Evolutionary conservation across 169 alveolate genomes (phyloP), one percentile per base, ranked within the genome.

Genomic region (Perkinsus olseni): DNA sequence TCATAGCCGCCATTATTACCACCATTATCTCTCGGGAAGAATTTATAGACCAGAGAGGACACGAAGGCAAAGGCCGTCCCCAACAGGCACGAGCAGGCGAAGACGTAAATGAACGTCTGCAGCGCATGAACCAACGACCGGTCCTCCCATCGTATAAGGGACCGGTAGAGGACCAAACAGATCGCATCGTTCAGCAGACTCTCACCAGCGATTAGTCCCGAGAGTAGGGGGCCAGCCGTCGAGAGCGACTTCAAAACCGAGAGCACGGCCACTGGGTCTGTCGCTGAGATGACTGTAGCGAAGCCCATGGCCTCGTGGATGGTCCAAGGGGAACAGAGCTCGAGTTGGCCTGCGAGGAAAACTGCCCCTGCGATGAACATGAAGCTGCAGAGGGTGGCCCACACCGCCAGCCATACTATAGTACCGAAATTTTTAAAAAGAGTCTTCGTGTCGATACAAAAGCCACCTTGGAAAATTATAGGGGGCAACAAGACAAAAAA

Each of bases 231-330:
- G 38, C 38, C 38, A 17, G 62, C 36, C 39, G 90, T 39, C 17
- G 90, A 31, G 10, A 28, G 31, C 31, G 91, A 36, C 51, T 93
- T 92, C 92, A 94, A 94, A 62, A 93, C 91, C 91, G 94, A 91
- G 36, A 94, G 92, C 62, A 94, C 94, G 36, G 94, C 62, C 92
- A 94, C 96, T 28, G 96, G 96, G 48, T 94, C 96, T 0, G 96
- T 94, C 39, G 94, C 48, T 38, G 94, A 91, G 91, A 94, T 94
- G 45, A 94, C 93, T 0, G 96, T 94, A 13, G 94, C 96, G 31
- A 94, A 92, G 37, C 94, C 94, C 82, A 94, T 93, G 92, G 94
- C 94, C 38, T 91, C 93, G 74, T 94, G 96, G 3, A 93, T 92
- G 24, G 94, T 92, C 37, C 93, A 92, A 37, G 92, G 62, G 28